Base-by-base conservation (phyloP, 2,329 filamentous ascomycete genomes). In the Colletotrichum camelliae region DNA sequence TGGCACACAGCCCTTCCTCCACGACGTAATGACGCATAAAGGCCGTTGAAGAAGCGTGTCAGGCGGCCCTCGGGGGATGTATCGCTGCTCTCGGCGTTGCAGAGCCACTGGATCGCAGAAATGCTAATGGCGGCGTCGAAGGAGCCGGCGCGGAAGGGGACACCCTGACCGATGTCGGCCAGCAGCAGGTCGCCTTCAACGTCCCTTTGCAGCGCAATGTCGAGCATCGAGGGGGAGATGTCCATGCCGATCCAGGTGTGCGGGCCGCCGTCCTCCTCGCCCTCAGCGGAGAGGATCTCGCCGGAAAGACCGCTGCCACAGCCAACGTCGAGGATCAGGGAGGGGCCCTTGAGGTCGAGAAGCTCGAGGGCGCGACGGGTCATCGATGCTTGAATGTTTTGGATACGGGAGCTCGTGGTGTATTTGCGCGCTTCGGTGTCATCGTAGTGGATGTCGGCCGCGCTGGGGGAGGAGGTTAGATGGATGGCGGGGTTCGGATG, bases 161-260 rank as follows among this genome's bases (percentile, higher is more conserved):
- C 92, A 2, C 97, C 97, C 82, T 99, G 97, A 0, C 97, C 97
- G 67, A 98, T 98, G 81, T 99, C 97, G 5, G 96, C 95, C 1
- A 99, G 91, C 80, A 99, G 89, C n/a, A 99, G 86, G 82, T 99
- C 97, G 3, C 97, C 97, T 77, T 98, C 96, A 0, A 97, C 95
- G 75, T 98, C 96, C 61, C 96, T 89, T 84, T 98, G 95, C 0
- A 99, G 89, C 2, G 97, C 97, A 60, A 98, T 91, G 79, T 97
- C 96, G n/a, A 99, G 89, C 97, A 99, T 99, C n/a, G 94, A 95
- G 0, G 95, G 93, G 6, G 94, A 95, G 29, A 99, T 93, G 83
- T 99, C 97, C 94, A 98, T 96, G 75, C 97, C 97, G n/a, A 98
- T 89, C 97, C 97, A 99, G 1, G 93, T 93, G 86, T 99, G 97